Percentiles rank a stretch among this genome's conserved stretches.
These are phyloP conservation scores for Saitozyma podzolica DNA, from an alignment of 768 basidiomycete species.

Conservation along the genomic window DNA sequence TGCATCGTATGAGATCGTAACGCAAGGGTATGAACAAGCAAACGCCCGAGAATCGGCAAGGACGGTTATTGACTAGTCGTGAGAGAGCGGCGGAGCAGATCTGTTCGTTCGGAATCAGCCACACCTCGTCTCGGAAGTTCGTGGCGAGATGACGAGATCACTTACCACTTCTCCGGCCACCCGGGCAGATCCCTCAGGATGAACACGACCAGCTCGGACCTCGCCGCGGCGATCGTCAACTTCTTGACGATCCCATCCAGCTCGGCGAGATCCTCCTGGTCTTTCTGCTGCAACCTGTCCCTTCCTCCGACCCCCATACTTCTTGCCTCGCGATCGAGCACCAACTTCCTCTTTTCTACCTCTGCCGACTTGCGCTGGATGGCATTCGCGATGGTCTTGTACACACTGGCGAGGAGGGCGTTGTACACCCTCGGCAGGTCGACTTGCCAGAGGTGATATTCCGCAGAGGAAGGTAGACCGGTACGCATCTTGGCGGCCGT, in stretches of 20 bases:
- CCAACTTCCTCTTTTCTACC: conserved; percentile 67
- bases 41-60: not conserved
- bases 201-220: conserved; percentile 86
- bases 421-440: conserved; percentile 81
- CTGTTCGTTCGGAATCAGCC: not conserved
- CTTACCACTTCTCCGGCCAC: conserved; percentile 31
- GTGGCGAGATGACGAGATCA: not conserved
- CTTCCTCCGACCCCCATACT: conserved; percentile 76
- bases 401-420: conserved; percentile 70
- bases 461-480: conserved; percentile 23
- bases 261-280: conserved; percentile 70
- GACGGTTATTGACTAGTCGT: not conserved
- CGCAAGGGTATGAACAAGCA: not conserved
- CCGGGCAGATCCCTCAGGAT: conserved; percentile 74
- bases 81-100: not conserved
- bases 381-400: conserved; percentile 90
- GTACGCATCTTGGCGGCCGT: conserved; percentile 82
- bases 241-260: conserved; percentile 75
- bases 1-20: conserved; percentile 1
- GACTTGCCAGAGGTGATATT: conserved; percentile 76
- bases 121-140: not conserved
- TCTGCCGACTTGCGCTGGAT: conserved; percentile 71
- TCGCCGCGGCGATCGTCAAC: conserved; percentile 74
- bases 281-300: conserved; percentile 67
- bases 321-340: conserved; percentile 77